Evolutionary conservation across 768 basidiomycete species (phyloP).

Genomic region (Lepiota brunneoincarnata): DNA sequence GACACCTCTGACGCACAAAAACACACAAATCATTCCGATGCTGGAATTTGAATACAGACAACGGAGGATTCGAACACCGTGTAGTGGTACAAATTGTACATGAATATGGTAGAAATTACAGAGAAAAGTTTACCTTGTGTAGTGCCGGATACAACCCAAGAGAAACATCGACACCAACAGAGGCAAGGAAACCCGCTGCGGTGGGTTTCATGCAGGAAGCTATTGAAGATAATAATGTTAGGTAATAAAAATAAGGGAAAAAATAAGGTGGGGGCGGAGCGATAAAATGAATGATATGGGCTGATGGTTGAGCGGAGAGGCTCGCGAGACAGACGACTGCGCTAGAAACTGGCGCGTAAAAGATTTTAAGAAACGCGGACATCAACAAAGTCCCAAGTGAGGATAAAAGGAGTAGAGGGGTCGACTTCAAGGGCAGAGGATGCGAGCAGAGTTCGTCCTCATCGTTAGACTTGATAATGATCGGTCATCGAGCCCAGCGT

Average conservation of each 20-base stretch:
- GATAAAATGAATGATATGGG: not conserved
- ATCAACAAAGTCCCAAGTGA: not conserved
- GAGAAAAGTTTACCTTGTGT: too few relatives aligned
- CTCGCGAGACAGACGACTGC: not conserved
- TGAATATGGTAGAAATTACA: too few relatives aligned
- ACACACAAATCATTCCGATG: slow-evolving; percentile 1
- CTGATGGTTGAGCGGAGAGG: not conserved
- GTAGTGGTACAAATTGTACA: not conserved
- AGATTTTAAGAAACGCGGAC: too few relatives aligned
- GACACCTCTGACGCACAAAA: slow-evolving; percentile 1
- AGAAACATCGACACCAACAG: slow-evolving; percentile 11
- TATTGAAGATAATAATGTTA: slow-evolving; percentile 5
- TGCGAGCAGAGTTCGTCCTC: not conserved
- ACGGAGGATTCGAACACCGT: too few relatives aligned
- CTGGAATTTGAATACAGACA: too few relatives aligned
- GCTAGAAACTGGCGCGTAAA: too few relatives aligned
- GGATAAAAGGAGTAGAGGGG: not conserved
- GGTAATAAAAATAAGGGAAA: slow-evolving; percentile 9
- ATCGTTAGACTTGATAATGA: slow-evolving; percentile 20
- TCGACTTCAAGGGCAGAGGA: not conserved
- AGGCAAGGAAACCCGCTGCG: slow-evolving; percentile 4
- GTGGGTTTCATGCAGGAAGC: not conserved
- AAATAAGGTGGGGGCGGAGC: slow-evolving; percentile 6
- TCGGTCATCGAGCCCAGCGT: slow-evolving; percentile 22
- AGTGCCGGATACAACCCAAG: not conserved